A percentile compares a stretch with the other conserved stretches of the same genome.
Evolutionary conservation across 768 basidiomycete species (phyloP).

Genomic region (Leccinum olivaceopallidum): DNA sequence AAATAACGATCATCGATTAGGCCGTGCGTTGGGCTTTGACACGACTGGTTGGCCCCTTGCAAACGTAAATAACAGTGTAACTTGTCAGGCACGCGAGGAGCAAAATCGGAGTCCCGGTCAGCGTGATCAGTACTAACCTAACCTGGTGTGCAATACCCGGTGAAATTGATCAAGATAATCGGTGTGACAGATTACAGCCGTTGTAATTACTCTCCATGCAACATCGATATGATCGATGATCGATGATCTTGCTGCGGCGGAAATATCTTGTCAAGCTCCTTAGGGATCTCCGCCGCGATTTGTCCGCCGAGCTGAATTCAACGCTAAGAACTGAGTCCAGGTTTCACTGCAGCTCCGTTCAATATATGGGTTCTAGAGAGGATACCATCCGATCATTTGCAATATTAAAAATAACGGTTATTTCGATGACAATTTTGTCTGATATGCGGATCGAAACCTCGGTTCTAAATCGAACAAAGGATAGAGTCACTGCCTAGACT

Average conservation of each 20-base stretch:
- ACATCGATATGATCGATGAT: not conserved
- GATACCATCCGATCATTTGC: not conserved
- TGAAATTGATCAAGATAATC: not conserved
- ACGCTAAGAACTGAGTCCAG: not conserved
- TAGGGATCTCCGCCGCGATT: not conserved
- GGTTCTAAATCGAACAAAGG: not conserved
- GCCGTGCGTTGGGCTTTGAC: too few species aligned
- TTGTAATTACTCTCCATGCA: too few species aligned
- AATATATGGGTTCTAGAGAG: too few species aligned
- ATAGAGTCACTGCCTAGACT: slow-evolving; percentile 2
- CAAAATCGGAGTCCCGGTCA: not conserved
- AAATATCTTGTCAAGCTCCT: not conserved
- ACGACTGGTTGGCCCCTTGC: too few species aligned
- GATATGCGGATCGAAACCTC: not conserved
- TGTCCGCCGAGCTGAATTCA: not conserved
- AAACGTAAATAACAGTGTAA: too few species aligned
- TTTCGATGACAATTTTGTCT: not conserved
- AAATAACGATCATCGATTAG: too few species aligned
- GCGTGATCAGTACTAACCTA: not conserved
- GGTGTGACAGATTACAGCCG: too few species aligned
- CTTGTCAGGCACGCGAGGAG: not conserved
- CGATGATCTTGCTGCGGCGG: not conserved
- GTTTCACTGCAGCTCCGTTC: not conserved
- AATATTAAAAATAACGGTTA: not conserved
- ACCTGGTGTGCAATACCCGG: not conserved